Conservation (phyloP, 306 rosid species). For the Quercus wislizeni region DNA sequence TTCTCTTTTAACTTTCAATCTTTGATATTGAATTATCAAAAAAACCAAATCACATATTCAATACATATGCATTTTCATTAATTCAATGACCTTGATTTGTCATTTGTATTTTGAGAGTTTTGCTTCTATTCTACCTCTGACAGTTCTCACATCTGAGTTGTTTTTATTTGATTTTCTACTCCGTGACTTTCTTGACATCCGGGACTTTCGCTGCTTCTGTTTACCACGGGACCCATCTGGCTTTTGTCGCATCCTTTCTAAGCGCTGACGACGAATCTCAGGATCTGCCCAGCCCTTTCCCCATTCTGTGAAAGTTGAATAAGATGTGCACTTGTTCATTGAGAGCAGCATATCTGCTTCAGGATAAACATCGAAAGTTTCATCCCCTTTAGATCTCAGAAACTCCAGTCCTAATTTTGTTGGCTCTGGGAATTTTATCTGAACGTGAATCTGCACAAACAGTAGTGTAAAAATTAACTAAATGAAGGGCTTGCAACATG, state of each 20-base stretch:
- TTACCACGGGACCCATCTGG: constrained; percentile 14
- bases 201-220: constrained; percentile 26
- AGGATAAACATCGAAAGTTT: constrained; percentile 58
- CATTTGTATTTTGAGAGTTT: constrained; percentile 42
- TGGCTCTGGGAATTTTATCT: constrained; percentile 63
- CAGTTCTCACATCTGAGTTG: constrained; percentile 43
- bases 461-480: constrained; percentile 10
- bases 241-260: constrained; percentile 42
- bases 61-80: not conserved
- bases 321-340: constrained; percentile 39
- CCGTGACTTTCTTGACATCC: constrained; percentile 20
- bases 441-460: constrained; percentile 65
- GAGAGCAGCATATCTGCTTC: constrained; percentile 90
- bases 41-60: not conserved
- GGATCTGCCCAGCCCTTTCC: constrained; percentile 97
- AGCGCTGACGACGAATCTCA: constrained; percentile 80
- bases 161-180: constrained; percentile 36
- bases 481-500: constrained; percentile 13
- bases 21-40: not conserved
- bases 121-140: constrained; percentile 65
- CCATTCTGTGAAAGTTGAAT: constrained; percentile 80
- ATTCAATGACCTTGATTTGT: constrained; percentile 7
- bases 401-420: constrained; percentile 70
- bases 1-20: not conserved
- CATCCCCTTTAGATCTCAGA: constrained; percentile 36